Conservation (phyloP, 768 basidiomycete genomes). For the Boletus bicolor region DNA sequence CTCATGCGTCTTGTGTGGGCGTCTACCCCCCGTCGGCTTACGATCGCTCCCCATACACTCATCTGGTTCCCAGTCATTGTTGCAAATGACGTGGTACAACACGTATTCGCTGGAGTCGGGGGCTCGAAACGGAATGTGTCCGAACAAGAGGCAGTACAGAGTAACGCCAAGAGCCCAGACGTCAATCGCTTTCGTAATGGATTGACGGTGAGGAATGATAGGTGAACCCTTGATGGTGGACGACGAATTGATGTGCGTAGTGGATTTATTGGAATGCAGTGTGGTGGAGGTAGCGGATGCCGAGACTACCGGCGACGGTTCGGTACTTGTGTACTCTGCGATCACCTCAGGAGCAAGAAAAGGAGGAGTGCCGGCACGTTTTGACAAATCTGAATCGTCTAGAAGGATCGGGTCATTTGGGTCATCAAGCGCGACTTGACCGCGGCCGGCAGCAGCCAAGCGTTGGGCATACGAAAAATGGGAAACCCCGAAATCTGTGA, state of each 20-base stretch:
- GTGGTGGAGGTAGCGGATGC: slow-evolving; percentile 32
- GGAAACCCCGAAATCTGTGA: slow-evolving; percentile 97
- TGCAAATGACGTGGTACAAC: slow-evolving; percentile 77
- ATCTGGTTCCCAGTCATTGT: slow-evolving; percentile 67
- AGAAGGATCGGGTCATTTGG: slow-evolving; percentile 62
- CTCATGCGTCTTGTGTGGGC: slow-evolving; percentile 43
- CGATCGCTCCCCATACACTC: slow-evolving; percentile 69
- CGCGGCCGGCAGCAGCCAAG: slow-evolving; percentile 57
- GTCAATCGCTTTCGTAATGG: slow-evolving; percentile 91
- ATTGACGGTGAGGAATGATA: slow-evolving; percentile 34
- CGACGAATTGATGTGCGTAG: slow-evolving; percentile 29
- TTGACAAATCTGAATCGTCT: slow-evolving; percentile 83
- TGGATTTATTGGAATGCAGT: slow-evolving; percentile 29
- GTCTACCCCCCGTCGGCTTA: slow-evolving; percentile 61
- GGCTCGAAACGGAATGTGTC: slow-evolving; percentile 72
- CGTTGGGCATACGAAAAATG: slow-evolving; percentile 91
- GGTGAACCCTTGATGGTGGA: slow-evolving; percentile 29
- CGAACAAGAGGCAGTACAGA: slow-evolving; percentile 91
- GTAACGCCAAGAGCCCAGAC: slow-evolving; percentile 98
- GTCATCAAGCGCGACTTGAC: slow-evolving; percentile 37
- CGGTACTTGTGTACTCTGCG: slow-evolving; percentile 51
- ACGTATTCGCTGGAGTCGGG: slow-evolving; percentile 62
- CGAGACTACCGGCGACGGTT: slow-evolving; percentile 33
- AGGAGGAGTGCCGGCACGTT: slow-evolving; percentile 91
- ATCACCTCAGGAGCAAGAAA: slow-evolving; percentile 97